Conservation (phyloP, 1,284 basidiomycete species). For the Fomitopsis betulina region DNA sequence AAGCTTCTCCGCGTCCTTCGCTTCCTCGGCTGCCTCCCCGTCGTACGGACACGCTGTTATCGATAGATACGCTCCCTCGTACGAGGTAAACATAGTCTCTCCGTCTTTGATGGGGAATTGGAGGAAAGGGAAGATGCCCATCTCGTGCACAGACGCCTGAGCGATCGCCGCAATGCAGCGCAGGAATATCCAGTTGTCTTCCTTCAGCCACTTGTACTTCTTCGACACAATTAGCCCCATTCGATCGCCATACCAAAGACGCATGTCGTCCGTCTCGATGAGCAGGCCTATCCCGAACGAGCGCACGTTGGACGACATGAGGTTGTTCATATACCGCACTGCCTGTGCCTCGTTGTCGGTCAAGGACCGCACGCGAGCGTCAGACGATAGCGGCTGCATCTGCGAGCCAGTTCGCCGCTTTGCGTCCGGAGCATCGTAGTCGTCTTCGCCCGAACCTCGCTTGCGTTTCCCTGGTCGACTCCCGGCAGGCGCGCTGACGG, state of each 20-base stretch:
- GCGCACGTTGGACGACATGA: constrained; percentile 1
- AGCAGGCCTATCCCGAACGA: neutral
- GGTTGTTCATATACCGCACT: neutral
- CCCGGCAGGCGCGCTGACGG: too few relatives aligned
- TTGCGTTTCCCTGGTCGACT: too few relatives aligned
- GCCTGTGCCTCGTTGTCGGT: constrained; percentile 1
- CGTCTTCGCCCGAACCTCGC: too few relatives aligned
- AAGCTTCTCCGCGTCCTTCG: too few relatives aligned
- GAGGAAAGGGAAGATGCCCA: neutral
- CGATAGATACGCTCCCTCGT: neutral
- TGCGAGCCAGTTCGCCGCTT: too few relatives aligned
- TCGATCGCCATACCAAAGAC: too few relatives aligned
- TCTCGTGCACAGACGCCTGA: neutral
- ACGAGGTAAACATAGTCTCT: too few relatives aligned
- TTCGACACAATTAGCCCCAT: neutral
- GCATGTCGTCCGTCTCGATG: neutral
- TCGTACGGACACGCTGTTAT: neutral
- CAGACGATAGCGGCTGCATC: too few relatives aligned
- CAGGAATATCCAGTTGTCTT: neutral
- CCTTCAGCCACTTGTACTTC: neutral
- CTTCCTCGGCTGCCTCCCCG: too few relatives aligned
- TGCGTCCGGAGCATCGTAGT: too few relatives aligned
- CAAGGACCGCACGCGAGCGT: too few relatives aligned
- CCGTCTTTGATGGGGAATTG: neutral
- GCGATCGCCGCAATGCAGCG: neutral